Evolutionary conservation across 2,329 filamentous ascomycete species (phyloP).

Genomic region (Ilyonectria destructans): DNA sequence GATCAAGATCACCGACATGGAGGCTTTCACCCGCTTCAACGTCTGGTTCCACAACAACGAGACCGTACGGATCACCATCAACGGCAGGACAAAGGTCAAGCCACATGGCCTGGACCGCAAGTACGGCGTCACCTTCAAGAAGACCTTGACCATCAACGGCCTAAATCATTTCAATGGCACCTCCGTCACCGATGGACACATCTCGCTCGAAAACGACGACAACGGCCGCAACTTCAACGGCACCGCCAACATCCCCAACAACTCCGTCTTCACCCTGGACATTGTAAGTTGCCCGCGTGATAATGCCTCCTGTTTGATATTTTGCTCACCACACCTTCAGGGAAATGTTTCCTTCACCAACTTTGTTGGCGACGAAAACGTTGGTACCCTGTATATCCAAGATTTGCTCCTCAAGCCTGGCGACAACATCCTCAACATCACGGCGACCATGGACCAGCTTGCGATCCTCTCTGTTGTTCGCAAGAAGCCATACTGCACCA

Average conservation of each 20-base stretch:
- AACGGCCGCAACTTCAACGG: conserved; percentile 75
- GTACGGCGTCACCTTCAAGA: conserved; percentile 70
- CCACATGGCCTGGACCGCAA: conserved; percentile 65
- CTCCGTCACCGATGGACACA: conserved; percentile 65
- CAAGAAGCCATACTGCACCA: conserved; percentile 66
- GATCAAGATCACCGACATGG: conserved; percentile 62
- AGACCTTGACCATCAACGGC: conserved; percentile 67
- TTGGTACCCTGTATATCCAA: conserved; percentile 73
- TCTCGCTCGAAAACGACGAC: conserved; percentile 58
- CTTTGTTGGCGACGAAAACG: conserved; percentile 64
- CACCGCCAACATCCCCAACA: conserved; percentile 74
- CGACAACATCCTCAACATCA: conserved; percentile 70
- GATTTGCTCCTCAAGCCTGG: conserved; percentile 74
- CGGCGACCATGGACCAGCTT: conserved; percentile 67
- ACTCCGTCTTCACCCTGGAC: conserved; percentile 75
- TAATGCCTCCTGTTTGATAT: neutral
- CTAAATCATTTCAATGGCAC: conserved; percentile 72
- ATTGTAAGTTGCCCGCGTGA: conserved; percentile 64
- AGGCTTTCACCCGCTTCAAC: conserved; percentile 71
- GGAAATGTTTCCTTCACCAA: conserved; percentile 77
- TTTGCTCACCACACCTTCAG: conserved; percentile 50
- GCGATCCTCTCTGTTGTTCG: conserved; percentile 60
- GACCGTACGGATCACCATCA: conserved; percentile 65
- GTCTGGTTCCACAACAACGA: conserved; percentile 67
- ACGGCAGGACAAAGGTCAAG: conserved; percentile 68